phyloP scores from a whole-genome alignment of 441 rosid genomes.

The Brassica balearica region DNA sequence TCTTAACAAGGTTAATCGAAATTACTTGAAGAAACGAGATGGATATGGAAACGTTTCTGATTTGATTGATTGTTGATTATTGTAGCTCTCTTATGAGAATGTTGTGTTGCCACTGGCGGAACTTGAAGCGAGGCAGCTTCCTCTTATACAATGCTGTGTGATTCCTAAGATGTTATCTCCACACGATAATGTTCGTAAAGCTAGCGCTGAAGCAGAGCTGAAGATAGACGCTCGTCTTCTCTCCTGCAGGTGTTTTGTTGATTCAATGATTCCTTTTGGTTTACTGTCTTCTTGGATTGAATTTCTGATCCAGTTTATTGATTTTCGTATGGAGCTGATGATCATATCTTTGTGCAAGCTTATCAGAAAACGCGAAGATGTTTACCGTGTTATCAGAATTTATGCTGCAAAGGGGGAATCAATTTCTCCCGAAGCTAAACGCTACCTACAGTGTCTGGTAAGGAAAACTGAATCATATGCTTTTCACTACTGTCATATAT shows the following conservation, averaged over 20 bases:
- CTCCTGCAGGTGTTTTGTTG: constrained; percentile 66
- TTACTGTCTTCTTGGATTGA: constrained; percentile 2
- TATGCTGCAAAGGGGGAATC: constrained; percentile 69
- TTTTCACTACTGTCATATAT: constrained; percentile 16
- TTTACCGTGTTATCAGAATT: constrained; percentile 75
- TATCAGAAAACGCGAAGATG: constrained; percentile 85
- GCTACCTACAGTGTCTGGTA: constrained; percentile 78
- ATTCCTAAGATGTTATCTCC: constrained; percentile 79
- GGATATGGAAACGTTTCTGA: not conserved
- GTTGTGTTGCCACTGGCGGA: constrained; percentile 71
- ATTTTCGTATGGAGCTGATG: too few species aligned
- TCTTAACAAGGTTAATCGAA: constrained; percentile 65
- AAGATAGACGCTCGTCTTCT: constrained; percentile 69
- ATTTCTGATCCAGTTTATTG: too few species aligned
- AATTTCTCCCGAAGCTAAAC: constrained; percentile 61
- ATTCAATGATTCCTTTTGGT: not conserved
- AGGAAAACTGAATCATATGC: constrained; percentile 49
- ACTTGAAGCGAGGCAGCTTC: constrained; percentile 72
- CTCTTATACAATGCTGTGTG: constrained; percentile 77
- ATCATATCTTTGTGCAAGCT: constrained; percentile 48
- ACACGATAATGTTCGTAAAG: constrained; percentile 66
- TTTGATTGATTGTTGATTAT: constrained; percentile 7
- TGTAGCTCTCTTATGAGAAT: constrained; percentile 75
- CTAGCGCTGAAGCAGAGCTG: constrained; percentile 83
- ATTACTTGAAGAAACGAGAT: not conserved